Conservation (phyloP, 2,329 filamentous ascomycete genomes). For the Scopulariopsis brevicaulis region DNA sequence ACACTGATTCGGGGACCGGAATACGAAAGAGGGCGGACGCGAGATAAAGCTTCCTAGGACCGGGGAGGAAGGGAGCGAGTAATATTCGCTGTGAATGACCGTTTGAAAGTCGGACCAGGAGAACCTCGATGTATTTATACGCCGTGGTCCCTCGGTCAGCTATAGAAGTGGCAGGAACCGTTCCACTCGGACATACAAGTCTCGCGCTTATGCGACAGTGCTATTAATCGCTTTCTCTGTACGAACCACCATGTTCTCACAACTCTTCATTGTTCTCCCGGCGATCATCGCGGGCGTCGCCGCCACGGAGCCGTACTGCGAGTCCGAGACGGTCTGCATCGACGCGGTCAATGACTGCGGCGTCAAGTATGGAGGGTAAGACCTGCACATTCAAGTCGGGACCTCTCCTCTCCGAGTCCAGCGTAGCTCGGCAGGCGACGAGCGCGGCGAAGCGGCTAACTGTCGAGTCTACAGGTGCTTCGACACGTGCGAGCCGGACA, state of each 20-base stretch:
- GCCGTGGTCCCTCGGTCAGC: too few relatives aligned
- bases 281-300: background rate
- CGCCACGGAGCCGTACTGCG: background rate
- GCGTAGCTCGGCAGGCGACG: background rate
- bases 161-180: too few relatives aligned
- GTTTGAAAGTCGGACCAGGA: too few relatives aligned
- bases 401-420: background rate
- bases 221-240: background rate
- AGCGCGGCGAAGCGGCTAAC: background rate
- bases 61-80: too few relatives aligned
- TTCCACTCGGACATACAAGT: background rate
- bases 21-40: background rate
- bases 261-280: background rate
- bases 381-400: too few relatives aligned
- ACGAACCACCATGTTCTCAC: background rate
- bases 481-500: slow-evolving; percentile 6
- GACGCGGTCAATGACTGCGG: slow-evolving; percentile 9
- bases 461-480: slow-evolving; percentile 5
- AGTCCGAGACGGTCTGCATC: slow-evolving; percentile 5
- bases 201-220: background rate
- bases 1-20: background rate
- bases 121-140: too few relatives aligned
- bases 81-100: too few relatives aligned
- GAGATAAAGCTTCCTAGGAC: too few relatives aligned
- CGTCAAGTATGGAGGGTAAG: slow-evolving; percentile 8